Conservation (phyloP, 2,329 filamentous ascomycete genomes). For the Hymenoscyphus fraxineus region DNA sequence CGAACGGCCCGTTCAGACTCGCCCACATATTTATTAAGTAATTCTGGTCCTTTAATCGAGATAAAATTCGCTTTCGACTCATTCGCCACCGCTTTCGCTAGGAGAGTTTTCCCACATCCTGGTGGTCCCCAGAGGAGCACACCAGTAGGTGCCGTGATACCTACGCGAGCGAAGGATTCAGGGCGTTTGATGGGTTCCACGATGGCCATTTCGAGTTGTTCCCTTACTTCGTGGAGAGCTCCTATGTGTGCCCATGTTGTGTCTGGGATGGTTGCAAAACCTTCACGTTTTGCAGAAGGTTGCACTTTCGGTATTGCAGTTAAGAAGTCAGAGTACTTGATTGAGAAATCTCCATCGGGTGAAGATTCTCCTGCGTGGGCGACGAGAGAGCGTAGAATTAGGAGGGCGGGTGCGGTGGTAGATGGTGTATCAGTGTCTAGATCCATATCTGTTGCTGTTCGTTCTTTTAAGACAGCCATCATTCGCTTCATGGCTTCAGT, state of each 20-base stretch:
- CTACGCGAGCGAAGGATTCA: conserved; percentile 69
- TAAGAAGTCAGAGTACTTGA: conserved; percentile 68
- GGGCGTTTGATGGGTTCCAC: conserved; percentile 85
- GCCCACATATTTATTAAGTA: conserved; percentile 96
- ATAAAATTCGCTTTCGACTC: conserved; percentile 98
- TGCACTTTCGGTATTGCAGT: conserved; percentile 71
- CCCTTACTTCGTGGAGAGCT: conserved; percentile 72
- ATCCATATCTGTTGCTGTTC: conserved; percentile 32
- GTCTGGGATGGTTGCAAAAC: conserved; percentile 89
- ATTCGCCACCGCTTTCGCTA: conserved; percentile 94
- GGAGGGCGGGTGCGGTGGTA: conserved; percentile 33
- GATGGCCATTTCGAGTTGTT: conserved; percentile 79
- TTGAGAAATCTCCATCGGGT: conserved; percentile 51
- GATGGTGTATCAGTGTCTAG: conserved; percentile 25
- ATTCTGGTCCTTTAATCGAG: conserved; percentile 90
- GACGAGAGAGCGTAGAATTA: conserved; percentile 49
- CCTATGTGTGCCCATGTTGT: conserved; percentile 93
- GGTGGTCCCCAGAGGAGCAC: conserved; percentile 95
- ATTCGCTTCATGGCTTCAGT: conserved; percentile 38
- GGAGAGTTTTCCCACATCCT: conserved; percentile 92
- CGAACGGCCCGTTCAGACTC: conserved; percentile 92
- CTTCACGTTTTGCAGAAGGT: conserved; percentile 83
- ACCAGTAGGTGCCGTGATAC: conserved; percentile 77
- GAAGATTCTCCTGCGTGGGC: conserved; percentile 49
- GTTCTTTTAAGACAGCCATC: conserved; percentile 34